A percentile compares a stretch with the other conserved stretches of the same genome.
Conservation (phyloP, 768 basidiomycete genomes). For the Austroboletus festivus region DNA sequence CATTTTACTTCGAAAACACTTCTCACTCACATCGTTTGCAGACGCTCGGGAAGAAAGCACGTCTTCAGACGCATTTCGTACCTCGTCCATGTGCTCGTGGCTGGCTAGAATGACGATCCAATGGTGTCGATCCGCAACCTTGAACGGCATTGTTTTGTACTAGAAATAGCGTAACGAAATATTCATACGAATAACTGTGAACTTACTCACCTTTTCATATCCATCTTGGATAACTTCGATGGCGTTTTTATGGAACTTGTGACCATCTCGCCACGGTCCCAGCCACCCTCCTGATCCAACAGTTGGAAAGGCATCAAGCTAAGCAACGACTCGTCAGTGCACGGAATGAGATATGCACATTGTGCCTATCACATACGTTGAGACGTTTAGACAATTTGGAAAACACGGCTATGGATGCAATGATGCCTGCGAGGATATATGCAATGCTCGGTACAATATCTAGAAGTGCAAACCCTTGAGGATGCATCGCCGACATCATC, state of each 20-base stretch:
- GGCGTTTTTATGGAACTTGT: slow-evolving; percentile 17
- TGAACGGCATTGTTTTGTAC: slow-evolving; percentile 32
- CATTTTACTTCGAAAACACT: background rate
- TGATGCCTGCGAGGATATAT: no score
- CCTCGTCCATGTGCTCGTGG: slow-evolving; percentile 35
- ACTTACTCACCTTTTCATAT: slow-evolving; percentile 27
- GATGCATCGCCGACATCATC: no score
- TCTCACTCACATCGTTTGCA: background rate
- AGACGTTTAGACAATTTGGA: no score
- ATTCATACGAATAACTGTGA: background rate
- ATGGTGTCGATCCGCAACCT: slow-evolving; percentile 24
- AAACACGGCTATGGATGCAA: no score
- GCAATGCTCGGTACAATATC: no score
- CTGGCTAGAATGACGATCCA: slow-evolving; percentile 42
- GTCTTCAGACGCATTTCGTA: slow-evolving; percentile 40
- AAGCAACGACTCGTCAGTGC: background rate
- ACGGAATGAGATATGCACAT: background rate
- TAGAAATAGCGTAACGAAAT: slow-evolving; percentile 3
- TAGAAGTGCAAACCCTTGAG: no score
- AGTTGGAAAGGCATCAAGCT: slow-evolving; percentile 33
- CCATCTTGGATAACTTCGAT: slow-evolving; percentile 30
- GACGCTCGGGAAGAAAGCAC: slow-evolving; percentile 8
- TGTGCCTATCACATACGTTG: no score
- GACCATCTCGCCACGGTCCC: slow-evolving; percentile 27
- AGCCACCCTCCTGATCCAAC: slow-evolving; percentile 25